Percentiles rank a stretch among this genome's conserved stretches.
These are phyloP conservation scores for Edaphochlamys debaryana DNA, from an alignment of 139 green algal genomes.

Conservation along the genomic window DNA sequence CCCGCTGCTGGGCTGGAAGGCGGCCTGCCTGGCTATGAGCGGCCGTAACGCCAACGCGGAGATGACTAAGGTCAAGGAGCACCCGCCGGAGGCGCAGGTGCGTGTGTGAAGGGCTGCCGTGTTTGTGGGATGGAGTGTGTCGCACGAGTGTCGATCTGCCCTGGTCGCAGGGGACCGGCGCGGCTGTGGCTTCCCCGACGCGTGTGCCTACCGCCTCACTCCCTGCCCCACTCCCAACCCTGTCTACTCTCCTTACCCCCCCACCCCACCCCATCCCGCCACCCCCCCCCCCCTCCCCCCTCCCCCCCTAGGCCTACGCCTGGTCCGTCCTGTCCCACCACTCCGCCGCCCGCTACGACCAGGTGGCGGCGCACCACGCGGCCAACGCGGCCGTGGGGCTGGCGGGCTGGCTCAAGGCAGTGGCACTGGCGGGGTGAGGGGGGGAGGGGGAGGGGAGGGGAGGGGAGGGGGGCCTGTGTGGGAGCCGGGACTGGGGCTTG, in stretches of 20 bases:
- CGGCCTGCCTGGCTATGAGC: constrained; percentile 46
- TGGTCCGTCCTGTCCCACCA: constrained; percentile 54
- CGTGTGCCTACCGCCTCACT: too few species aligned
- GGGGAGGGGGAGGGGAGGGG: background rate
- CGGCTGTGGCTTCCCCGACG: too few species aligned
- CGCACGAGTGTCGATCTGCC: too few species aligned
- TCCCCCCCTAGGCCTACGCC: constrained; percentile 28
- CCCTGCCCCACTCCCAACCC: too few species aligned
- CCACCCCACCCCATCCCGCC: background rate
- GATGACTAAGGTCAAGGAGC: constrained; percentile 57
- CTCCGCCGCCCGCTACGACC: constrained; percentile 43
- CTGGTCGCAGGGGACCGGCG: too few species aligned
- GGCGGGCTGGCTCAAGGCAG: constrained; percentile 54
- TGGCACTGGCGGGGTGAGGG: constrained; percentile 38
- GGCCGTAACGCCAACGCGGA: constrained; percentile 43
- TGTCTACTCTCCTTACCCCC: too few species aligned
- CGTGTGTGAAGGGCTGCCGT: background rate
- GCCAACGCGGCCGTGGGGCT: constrained; percentile 11
- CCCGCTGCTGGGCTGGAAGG: constrained; percentile 60
- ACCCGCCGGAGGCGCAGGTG: constrained; percentile 56
- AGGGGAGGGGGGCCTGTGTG: too few species aligned
- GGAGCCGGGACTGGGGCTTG: too few species aligned
- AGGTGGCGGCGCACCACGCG: constrained; percentile 42
- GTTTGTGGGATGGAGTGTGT: too few species aligned
- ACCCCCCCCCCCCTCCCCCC: background rate